phyloP scores from a whole-genome alignment of 176 grass and related monocot species.

The Poa pratensis region DNA sequence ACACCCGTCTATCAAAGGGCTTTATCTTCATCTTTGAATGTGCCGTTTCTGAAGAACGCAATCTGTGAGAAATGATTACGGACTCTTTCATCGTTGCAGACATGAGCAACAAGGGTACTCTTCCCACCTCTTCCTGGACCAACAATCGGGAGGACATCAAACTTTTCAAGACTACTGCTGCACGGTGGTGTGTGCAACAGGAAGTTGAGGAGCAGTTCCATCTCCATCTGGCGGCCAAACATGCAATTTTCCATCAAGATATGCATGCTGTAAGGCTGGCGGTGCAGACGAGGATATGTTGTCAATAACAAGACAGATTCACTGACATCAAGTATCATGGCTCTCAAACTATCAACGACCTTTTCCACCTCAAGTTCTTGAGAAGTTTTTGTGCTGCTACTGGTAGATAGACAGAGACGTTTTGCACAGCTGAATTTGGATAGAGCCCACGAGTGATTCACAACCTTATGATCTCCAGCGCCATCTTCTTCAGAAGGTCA shows the following conservation, averaged over 20 bases:
- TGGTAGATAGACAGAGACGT: background rate
- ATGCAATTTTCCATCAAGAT: background rate
- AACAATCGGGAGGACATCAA: slow-evolving; percentile 3
- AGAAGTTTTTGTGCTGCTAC: background rate
- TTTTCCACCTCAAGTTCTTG: background rate
- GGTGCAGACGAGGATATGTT: background rate
- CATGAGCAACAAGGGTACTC: slow-evolving; percentile 1
- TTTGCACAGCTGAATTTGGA: background rate
- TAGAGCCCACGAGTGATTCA: background rate
- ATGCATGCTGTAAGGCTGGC: background rate
- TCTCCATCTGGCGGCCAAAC: slow-evolving; percentile 23
- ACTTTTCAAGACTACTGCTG: background rate
- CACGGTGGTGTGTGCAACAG: background rate
- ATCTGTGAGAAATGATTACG: slow-evolving; percentile 35
- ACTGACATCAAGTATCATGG: background rate
- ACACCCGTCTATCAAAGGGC: background rate
- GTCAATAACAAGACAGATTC: background rate
- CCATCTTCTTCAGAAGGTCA: background rate
- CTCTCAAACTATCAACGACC: background rate
- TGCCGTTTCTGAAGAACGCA: background rate
- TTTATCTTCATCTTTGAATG: background rate
- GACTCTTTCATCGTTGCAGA: slow-evolving; percentile 31
- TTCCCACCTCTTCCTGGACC: background rate
- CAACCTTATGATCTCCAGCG: background rate
- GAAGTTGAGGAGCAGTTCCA: background rate